These are phyloP conservation scores for Xerocomus potaroensis DNA, from an alignment of 768 basidiomycete species.

Conservation along the genomic window DNA sequence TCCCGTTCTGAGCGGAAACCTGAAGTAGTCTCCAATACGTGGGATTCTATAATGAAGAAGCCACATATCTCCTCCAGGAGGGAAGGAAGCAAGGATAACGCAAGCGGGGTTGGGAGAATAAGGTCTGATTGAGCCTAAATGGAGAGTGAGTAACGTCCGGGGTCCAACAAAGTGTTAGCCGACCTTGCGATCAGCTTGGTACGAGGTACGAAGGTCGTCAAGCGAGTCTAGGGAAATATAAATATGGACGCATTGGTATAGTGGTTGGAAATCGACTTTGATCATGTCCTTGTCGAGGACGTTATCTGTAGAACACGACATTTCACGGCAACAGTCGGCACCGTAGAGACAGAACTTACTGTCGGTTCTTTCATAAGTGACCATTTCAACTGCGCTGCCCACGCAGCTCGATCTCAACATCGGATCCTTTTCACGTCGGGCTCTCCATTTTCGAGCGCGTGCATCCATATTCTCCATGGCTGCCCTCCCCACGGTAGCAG, in stretches of 20 bases:
- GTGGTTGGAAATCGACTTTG: conserved; percentile 87
- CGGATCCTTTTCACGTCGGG: conserved; percentile 79
- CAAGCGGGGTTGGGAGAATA: conserved; percentile 76
- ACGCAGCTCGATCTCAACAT: conserved; percentile 72
- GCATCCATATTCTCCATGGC: conserved; percentile 89
- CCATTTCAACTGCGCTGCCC: conserved; percentile 88
- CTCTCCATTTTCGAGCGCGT: conserved; percentile 78
- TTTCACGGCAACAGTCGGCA: conserved; percentile 7
- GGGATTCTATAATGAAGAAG: conserved; percentile 94
- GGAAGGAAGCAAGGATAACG: conserved; percentile 60
- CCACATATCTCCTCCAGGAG: conserved; percentile 93
- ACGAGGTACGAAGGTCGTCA: conserved; percentile 84
- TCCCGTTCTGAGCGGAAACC: conserved; percentile 88
- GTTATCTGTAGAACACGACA: conserved; percentile 51
- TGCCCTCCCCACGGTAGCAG: conserved; percentile 77
- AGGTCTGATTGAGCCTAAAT: conserved; percentile 92
- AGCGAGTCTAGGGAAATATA: conserved; percentile 89
- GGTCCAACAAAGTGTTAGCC: not conserved
- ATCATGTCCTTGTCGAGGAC: conserved; percentile 89
- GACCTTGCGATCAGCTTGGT: conserved; percentile 96
- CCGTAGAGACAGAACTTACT: conserved; percentile 49
- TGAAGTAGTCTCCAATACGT: conserved; percentile 85
- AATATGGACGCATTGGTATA: conserved; percentile 97
- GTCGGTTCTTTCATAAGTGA: conserved; percentile 91
- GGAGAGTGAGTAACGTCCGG: conserved; percentile 12